Evolutionary conservation across 371 early-diverging fungal species (phyloP), one percentile per base, ranked within the genome.

Genomic region (Syncephalastrum racemosum): DNA sequence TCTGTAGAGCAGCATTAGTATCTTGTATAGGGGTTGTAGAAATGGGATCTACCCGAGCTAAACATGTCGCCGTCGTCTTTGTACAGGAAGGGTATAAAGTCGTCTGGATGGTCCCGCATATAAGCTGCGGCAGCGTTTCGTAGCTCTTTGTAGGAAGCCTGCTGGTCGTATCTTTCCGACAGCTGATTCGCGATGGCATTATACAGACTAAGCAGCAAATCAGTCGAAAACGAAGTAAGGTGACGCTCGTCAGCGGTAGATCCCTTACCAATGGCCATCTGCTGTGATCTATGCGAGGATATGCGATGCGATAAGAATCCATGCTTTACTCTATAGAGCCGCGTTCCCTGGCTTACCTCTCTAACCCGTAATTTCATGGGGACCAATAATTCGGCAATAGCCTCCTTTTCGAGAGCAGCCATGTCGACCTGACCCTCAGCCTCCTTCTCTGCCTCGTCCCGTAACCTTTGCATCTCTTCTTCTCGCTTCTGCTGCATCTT

Each of bases 121-220:
- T 90, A 91, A 43, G 75, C 66, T 6, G 95, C 93, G 0, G 96
- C 85, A 16, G 78, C 56, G 53, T 79, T 59, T 56, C 95, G 82
- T 67, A 90, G 74, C 18, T 87, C 79, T 56, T 78, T 59, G 62
- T 88, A 79, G 46, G 60, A 50, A 23, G 53, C 64, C 79, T 71
- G 22, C 44, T 74, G 68, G 19, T 77, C 62, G 61, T 90, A 81
- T 62, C 77, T 72, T 36, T 64, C 56, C 27, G 54, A 63, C 4
- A 94, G 60, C 67, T 95, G 96, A 72, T 94, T 87, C 2, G 90
- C 83, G 62, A 96, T 68, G 7, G 97, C 91, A 67, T 91, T 92
- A 73, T 92, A 96, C 19, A 94, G 68, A 63, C 91, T 87, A 60
- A 52, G 50, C 20, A 20, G n/a, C n/a, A 52, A 56, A 53, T 44